Evolutionary conservation across 345 rosid species (phyloP).

Genomic region (Barbarea vulgaris): DNA sequence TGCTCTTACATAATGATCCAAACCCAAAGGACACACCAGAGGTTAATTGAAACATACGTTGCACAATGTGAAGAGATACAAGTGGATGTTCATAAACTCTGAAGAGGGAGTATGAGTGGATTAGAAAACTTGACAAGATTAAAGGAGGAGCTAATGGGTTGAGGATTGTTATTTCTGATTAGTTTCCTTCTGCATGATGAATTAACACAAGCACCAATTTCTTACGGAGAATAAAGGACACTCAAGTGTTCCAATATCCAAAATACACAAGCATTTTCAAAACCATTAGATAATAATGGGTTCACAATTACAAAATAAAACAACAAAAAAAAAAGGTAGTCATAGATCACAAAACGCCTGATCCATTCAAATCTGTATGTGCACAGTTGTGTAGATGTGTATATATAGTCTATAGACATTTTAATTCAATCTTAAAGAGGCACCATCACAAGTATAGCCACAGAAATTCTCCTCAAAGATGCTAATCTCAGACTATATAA

Average conservation of each 20-base stretch:
- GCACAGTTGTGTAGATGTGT: slow-evolving; percentile 25
- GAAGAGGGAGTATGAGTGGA: too few species aligned
- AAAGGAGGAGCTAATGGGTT: background rate
- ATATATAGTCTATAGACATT: slow-evolving; percentile 28
- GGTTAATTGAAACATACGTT: background rate
- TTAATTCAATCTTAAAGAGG: slow-evolving; percentile 8
- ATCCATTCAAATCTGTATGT: slow-evolving; percentile 33
- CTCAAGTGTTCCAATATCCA: background rate
- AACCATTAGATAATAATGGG: slow-evolving; percentile 6
- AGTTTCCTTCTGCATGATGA: background rate
- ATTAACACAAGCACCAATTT: background rate
- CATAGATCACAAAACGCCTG: slow-evolving; percentile 4
- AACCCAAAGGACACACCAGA: background rate
- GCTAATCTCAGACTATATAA: slow-evolving; percentile 22
- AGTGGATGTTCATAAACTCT: background rate
- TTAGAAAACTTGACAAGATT: background rate
- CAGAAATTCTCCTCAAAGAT: slow-evolving; percentile 18
- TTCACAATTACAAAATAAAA: slow-evolving; percentile 4
- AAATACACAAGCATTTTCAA: background rate
- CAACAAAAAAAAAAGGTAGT: background rate
- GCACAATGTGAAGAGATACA: background rate
- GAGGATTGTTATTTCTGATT: background rate
- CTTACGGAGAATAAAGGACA: background rate
- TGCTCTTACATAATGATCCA: background rate
- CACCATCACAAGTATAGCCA: slow-evolving; percentile 17